Base-by-base conservation (phyloP, 148 eudicot genomes). In the Fagopyrum homotropicum region DNA sequence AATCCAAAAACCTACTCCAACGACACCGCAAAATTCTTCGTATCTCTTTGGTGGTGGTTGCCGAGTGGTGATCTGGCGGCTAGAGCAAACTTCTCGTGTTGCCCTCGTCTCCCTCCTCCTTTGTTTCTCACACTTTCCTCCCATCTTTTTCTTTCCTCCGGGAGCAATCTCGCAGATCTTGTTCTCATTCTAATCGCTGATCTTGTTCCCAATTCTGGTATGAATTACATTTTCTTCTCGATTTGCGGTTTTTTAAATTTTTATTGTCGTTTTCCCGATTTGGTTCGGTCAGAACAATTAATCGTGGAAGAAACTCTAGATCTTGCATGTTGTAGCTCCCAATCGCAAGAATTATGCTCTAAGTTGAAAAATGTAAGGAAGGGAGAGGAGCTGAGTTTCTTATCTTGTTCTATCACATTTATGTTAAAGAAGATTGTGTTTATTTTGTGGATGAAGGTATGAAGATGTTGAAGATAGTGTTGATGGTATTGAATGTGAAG, bases 251-350 rank as follows among this genome's bases (percentile, higher is more conserved):
- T 54, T 60, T 60, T 35, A n/a, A n/a, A 22, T 22, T 22, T 22
- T 22, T 22, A 9, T 8, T 40, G 29, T 46, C 30, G 6, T 10
- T 6, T 43, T 76, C 26, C 22, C 43, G 46, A 46, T 73, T 48
- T 17, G 44, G 54, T 44, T 3, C 12, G 16, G 15, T 6, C 19
- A 9, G 43, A 64, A 14, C 66, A 73, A 17, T 76, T 7, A 68
- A 29, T 75, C 72, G 63, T 40, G 46, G 0, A 29, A 45, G 10
- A 72, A 83, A 56, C 79, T 81, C 83, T 72, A 79, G 78, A 78
- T 81, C 80, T 57, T 49, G 59, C 46, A 44, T 29, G 57, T 72
- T 68, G 0, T 45, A 29, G 77, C 70, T 61, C 16, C 75, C 19
- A 55, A 59, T 77, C 71, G 55, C 19, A 7, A 4, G 49, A 64